A percentile compares a stretch with the other conserved stretches of the same genome.
These are phyloP conservation scores for Saccharata proteae DNA, from an alignment of 2,329 filamentous ascomycete species.

Conservation along the genomic window DNA sequence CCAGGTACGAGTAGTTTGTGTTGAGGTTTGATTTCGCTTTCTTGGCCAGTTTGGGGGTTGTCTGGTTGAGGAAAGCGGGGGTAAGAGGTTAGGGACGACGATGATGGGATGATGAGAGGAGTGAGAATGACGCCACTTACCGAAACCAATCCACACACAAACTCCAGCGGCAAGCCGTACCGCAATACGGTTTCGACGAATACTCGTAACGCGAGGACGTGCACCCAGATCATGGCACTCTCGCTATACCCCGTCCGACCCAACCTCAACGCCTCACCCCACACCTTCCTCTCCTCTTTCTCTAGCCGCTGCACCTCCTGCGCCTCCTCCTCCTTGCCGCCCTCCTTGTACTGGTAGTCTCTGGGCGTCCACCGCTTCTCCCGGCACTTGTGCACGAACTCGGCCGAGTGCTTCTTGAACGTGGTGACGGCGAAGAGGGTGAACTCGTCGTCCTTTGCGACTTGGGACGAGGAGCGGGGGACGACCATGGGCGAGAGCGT, in stretches of 20 bases:
- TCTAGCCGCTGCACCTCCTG: slow-evolving; percentile 72
- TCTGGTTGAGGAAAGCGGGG: slow-evolving; percentile 38
- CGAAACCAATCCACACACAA: slow-evolving; percentile 73
- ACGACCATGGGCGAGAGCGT: slow-evolving; percentile 84
- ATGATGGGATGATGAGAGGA: neutral
- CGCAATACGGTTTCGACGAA: slow-evolving; percentile 98
- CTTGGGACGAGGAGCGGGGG: slow-evolving; percentile 67
- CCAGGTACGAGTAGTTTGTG: slow-evolving; percentile 76
- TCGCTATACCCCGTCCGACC: slow-evolving; percentile 92
- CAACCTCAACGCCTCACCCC: slow-evolving; percentile 80
- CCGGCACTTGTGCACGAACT: slow-evolving; percentile 84
- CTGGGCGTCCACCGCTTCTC: slow-evolving; percentile 91
- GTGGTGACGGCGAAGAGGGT: slow-evolving; percentile 76
- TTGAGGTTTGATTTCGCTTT: slow-evolving; percentile 61
- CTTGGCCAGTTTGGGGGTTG: slow-evolving; percentile 66
- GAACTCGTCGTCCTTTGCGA: slow-evolving; percentile 83
- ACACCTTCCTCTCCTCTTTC: slow-evolving; percentile 80
- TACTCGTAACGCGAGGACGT: slow-evolving; percentile 78
- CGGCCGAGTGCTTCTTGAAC: slow-evolving; percentile 80
- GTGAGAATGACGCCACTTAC: slow-evolving; percentile 37
- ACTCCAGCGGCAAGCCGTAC: slow-evolving; percentile 85
- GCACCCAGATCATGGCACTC: slow-evolving; percentile 90
- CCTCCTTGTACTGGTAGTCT: slow-evolving; percentile 87
- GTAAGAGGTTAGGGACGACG: neutral
- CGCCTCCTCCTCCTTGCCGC: slow-evolving; percentile 78